Conservation (phyloP, 2,329 filamentous ascomycete genomes). For the Fusarium xylarioides region DNA sequence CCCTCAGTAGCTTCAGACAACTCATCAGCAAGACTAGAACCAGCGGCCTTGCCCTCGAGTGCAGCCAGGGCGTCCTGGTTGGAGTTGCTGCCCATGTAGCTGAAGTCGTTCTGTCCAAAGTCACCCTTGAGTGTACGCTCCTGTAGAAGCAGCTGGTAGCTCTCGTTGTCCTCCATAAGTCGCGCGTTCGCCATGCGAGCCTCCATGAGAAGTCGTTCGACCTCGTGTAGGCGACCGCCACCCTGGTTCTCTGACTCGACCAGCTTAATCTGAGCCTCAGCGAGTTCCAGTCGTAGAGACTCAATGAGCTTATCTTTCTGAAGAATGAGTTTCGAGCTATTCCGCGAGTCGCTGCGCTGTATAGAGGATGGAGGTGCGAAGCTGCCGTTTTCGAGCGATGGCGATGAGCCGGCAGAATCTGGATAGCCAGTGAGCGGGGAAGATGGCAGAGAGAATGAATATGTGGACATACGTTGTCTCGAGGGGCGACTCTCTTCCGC, state of each 20-base stretch:
- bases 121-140: constrained; percentile 97
- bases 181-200: constrained; percentile 95
- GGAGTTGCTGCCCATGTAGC: constrained; percentile 67
- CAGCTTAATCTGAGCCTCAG: constrained; percentile 94
- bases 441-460: background rate
- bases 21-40: constrained; percentile 84
- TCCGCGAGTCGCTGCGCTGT: constrained; percentile 87
- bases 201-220: constrained; percentile 91
- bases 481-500: constrained; percentile 67
- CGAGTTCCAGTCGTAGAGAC: constrained; percentile 87
- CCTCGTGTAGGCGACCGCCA: constrained; percentile 84
- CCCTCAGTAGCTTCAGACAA: constrained; percentile 74
- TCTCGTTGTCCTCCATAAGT: constrained; percentile 98
- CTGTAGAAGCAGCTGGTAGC: constrained; percentile 92
- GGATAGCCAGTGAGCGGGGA: constrained; percentile 34
- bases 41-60: constrained; percentile 63
- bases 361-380: constrained; percentile 89
- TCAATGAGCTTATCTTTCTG: constrained; percentile 98
- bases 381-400: constrained; percentile 76
- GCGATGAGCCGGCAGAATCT: constrained; percentile 64
- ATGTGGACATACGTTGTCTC: constrained; percentile 62
- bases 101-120: constrained; percentile 83
- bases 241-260: constrained; percentile 94
- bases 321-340: constrained; percentile 86
- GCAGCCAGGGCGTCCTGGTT: constrained; percentile 73